Conservation (phyloP, 257 asterid genomes). For the Cynanchum wilfordii region DNA sequence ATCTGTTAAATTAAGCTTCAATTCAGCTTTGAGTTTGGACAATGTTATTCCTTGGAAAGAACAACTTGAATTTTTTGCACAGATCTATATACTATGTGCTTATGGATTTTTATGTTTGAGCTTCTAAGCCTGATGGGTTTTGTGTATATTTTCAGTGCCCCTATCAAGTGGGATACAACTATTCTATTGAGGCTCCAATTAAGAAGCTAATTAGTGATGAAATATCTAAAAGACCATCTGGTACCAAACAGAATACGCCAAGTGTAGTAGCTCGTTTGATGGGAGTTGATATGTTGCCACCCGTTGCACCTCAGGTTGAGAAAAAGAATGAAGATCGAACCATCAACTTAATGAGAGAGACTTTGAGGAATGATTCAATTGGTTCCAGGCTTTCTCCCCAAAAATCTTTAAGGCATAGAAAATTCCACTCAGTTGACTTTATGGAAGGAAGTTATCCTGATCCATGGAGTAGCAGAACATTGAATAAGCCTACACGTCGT, state of each 20-base stretch:
- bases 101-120: background rate
- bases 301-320: constrained; percentile 27
- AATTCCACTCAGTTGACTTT: constrained; percentile 31
- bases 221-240: constrained; percentile 39
- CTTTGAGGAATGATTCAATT: constrained; percentile 32
- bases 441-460: constrained; percentile 31
- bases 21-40: no score
- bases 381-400: constrained; percentile 27
- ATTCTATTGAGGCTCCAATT: constrained; percentile 59
- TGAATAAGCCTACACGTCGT: constrained; percentile 55
- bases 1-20: background rate
- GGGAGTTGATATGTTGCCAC: constrained; percentile 84
- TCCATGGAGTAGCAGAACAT: constrained; percentile 27
- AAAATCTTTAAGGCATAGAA: constrained; percentile 35
- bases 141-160: constrained; percentile 47
- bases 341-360: constrained; percentile 27
- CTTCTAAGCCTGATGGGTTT: constrained; percentile 2
- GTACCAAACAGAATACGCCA: constrained; percentile 49
- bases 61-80: no score
- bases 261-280: constrained; percentile 95
- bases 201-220: constrained; percentile 73
- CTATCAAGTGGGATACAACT: constrained; percentile 39
- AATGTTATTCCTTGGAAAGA: no score
- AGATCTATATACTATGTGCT: no score
- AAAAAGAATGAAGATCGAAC: constrained; percentile 30